These are phyloP conservation scores for Myochromella boudieri DNA, from an alignment of 768 basidiomycete species.

Conservation along the genomic window DNA sequence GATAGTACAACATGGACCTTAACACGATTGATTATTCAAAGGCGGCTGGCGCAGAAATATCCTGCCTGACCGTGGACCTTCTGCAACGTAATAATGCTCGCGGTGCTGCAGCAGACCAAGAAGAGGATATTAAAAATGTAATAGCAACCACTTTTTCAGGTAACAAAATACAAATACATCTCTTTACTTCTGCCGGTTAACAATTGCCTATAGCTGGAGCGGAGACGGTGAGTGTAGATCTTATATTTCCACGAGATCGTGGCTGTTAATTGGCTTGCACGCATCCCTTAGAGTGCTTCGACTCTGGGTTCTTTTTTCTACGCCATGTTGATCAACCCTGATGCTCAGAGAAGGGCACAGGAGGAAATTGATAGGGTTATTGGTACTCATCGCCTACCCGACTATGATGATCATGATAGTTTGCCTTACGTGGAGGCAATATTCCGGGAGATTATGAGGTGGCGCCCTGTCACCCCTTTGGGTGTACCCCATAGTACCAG, in stretches of 20 bases:
- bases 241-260: too few species aligned
- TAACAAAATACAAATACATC: too few species aligned
- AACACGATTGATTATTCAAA: too few species aligned
- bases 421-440: slow-evolving; percentile 42
- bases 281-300: slow-evolving; percentile 12
- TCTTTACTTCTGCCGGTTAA: not conserved
- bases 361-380: slow-evolving; percentile 40
- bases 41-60: slow-evolving; percentile 6
- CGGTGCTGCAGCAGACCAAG: too few species aligned
- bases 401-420: slow-evolving; percentile 31
- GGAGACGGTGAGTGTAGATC: too few species aligned
- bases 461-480: slow-evolving; percentile 32
- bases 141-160: slow-evolving; percentile 17
- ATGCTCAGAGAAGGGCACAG: slow-evolving; percentile 25
- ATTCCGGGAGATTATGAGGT: slow-evolving; percentile 37
- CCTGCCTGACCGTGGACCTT: slow-evolving; percentile 10
- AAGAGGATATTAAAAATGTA: too few species aligned
- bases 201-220: slow-evolving; percentile 13
- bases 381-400: slow-evolving; percentile 36
- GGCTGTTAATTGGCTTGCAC: too few species aligned
- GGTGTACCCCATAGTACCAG: slow-evolving; percentile 19
- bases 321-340: slow-evolving; percentile 21
- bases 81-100: slow-evolving; percentile 1
- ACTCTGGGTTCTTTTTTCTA: slow-evolving; percentile 19
- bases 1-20: too few species aligned